phyloP scores from a whole-genome alignment of 1,139 yeast species.

The Geotrichum australiense region DNA sequence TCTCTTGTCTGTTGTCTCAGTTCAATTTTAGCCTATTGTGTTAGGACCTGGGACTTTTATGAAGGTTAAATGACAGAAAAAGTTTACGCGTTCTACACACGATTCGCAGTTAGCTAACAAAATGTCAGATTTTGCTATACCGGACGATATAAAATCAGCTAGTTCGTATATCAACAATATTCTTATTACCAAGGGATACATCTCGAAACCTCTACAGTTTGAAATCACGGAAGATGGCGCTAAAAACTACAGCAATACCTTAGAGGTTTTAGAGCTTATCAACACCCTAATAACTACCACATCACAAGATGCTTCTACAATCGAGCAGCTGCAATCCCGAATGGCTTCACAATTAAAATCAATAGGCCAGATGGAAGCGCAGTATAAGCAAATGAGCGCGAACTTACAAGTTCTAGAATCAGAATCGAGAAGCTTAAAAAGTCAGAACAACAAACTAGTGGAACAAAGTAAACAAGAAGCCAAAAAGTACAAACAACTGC shows the following conservation, averaged over 20 bases:
- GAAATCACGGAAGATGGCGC: slow-evolving; percentile 1
- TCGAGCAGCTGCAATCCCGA: not conserved
- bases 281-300: slow-evolving; percentile 27
- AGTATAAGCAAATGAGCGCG: slow-evolving; percentile 14
- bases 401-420: slow-evolving; percentile 20
- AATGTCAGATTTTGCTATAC: slow-evolving; percentile 8
- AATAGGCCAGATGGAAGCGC: slow-evolving; percentile 13
- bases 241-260: slow-evolving; percentile 21
- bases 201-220: slow-evolving; percentile 9
- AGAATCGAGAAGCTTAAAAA: slow-evolving; percentile 13
- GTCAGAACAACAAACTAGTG: too few species aligned
- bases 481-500: slow-evolving; percentile 16
- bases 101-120: too few species aligned
- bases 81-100: too few species aligned
- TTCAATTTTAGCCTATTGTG: too few species aligned
- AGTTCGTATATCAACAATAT: slow-evolving; percentile 27
- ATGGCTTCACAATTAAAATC: slow-evolving; percentile 18
- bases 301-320: slow-evolving; percentile 21
- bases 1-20: too few species aligned
- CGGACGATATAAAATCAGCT: slow-evolving; percentile 25
- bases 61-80: too few species aligned
- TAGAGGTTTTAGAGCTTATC: slow-evolving; percentile 26
- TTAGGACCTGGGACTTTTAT: too few species aligned
- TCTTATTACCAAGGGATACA: slow-evolving; percentile 27
- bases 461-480: not conserved